These are phyloP conservation scores for Sphaerostilbella broomeana DNA, from an alignment of 2,329 filamentous ascomycete genomes.

Conservation along the genomic window DNA sequence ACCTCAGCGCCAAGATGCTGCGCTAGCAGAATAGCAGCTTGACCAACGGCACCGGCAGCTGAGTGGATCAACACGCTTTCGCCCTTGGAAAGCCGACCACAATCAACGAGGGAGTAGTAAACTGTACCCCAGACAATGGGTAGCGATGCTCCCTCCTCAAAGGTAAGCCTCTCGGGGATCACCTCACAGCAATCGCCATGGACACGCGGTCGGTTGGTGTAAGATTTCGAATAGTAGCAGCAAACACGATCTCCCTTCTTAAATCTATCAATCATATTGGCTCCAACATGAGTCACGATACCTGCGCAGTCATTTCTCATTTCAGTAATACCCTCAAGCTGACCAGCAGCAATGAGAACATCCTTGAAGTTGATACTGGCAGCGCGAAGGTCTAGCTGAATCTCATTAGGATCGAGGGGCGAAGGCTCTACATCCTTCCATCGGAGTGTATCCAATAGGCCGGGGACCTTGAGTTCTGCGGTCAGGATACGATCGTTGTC, in stretches of 20 bases:
- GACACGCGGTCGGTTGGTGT: constrained; percentile 4
- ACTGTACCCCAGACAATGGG: constrained; percentile 7
- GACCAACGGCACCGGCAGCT: constrained; percentile 25
- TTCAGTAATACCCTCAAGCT: constrained; percentile 21
- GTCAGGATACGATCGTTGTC: constrained; percentile 6
- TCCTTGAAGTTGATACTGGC: constrained; percentile 31
- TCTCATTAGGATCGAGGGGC: constrained; percentile 14
- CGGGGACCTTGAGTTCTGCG: constrained; percentile 14
- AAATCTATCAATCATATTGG: constrained; percentile 18
- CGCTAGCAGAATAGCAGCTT: constrained; percentile 23
- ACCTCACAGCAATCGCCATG: constrained; percentile 3
- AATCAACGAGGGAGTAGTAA: constrained; percentile 20
- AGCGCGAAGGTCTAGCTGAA: constrained; percentile 15
- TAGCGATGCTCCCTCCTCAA: constrained; percentile 6
- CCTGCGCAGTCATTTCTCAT: constrained; percentile 31
- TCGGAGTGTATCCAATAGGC: constrained; percentile 16
- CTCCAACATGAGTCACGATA: constrained; percentile 24
- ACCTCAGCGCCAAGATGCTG: constrained; percentile 21
- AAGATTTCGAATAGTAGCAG: constrained; percentile 1
- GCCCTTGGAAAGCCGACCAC: constrained; percentile 23
- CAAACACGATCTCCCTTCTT: constrained; percentile 15
- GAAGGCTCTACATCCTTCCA: constrained; percentile 15
- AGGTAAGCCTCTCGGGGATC: constrained; percentile 1
- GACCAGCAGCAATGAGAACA: constrained; percentile 29
- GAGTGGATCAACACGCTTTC: constrained; percentile 28